Conservation (phyloP, 371 early-diverging fungal genomes). For the Globomyces sp. region DNA sequence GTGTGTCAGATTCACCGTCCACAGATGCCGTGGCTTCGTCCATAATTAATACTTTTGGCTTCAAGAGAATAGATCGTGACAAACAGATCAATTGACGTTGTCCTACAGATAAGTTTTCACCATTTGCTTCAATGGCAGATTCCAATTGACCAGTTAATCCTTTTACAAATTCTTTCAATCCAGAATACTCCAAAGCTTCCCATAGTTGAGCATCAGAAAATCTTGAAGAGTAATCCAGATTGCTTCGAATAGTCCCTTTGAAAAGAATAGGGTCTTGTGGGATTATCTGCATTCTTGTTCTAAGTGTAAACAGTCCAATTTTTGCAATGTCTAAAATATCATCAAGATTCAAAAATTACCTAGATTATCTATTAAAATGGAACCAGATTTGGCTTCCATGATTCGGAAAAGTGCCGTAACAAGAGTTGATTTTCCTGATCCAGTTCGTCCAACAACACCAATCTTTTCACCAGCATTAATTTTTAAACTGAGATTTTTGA, state of each 20-base stretch:
- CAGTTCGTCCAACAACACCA: slow-evolving; percentile 18
- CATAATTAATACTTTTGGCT: slow-evolving; percentile 36
- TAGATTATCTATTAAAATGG: slow-evolving; percentile 61
- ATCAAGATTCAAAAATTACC: no score
- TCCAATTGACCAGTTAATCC: slow-evolving; percentile 21
- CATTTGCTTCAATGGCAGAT: slow-evolving; percentile 18
- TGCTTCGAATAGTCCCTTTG: slow-evolving; percentile 29
- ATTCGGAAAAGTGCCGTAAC: slow-evolving; percentile 80
- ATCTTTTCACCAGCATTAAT: slow-evolving; percentile 16
- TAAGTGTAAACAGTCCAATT: slow-evolving; percentile 10
- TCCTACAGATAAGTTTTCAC: slow-evolving; percentile 75
- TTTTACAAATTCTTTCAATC: slow-evolving; percentile 18
- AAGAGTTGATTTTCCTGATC: slow-evolving; percentile 79
- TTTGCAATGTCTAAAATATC: slow-evolving; percentile 53
- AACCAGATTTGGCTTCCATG: slow-evolving; percentile 70
- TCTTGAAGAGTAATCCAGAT: slow-evolving; percentile 55
- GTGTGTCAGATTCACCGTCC: slow-evolving; percentile 61
- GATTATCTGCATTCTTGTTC: slow-evolving; percentile 17
- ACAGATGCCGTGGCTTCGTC: slow-evolving; percentile 55
- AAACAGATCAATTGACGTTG: slow-evolving; percentile 26
- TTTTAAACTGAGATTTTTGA: slow-evolving; percentile 9
- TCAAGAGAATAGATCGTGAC: slow-evolving; percentile 31
- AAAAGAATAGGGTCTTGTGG: slow-evolving; percentile 26
- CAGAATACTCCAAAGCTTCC: slow-evolving; percentile 24
- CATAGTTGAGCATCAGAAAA: slow-evolving; percentile 26